Evolutionary conservation across 805 yeast genomes (phyloP).

Genomic region (Priceomyces haplophilus): DNA sequence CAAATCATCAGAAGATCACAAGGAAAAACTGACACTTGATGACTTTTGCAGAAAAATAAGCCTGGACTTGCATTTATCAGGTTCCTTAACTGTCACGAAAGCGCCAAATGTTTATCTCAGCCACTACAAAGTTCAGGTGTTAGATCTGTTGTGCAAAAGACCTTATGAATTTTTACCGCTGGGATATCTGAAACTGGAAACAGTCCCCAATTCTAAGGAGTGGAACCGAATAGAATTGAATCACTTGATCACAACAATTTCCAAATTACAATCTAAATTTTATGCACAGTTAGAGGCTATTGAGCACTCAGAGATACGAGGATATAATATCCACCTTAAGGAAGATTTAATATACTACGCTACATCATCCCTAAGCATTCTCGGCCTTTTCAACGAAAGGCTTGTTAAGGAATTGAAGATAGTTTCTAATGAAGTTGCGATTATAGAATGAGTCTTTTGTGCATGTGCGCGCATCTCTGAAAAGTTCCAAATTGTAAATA

Average conservation of each 20-base stretch:
- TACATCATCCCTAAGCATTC: conserved; percentile 22
- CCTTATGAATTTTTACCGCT: not conserved
- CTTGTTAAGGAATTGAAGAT: conserved; percentile 17
- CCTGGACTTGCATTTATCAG: not conserved
- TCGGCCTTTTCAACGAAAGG: conserved; percentile 19
- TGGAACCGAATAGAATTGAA: conserved; percentile 9
- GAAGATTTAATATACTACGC: conserved; percentile 20
- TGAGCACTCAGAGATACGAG: conserved; percentile 9
- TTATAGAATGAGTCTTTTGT: not conserved
- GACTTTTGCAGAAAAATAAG: not conserved
- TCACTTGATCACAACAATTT: conserved; percentile 9
- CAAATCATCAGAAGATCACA: not conserved
- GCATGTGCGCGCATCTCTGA: not conserved
- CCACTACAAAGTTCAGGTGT: conserved; percentile 16
- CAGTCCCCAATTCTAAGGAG: conserved; percentile 1
- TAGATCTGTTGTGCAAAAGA: conserved; percentile 6
- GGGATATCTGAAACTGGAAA: not conserved
- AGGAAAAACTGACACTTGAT: not conserved
- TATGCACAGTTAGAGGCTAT: conserved; percentile 20
- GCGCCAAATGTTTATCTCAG: conserved; percentile 7
- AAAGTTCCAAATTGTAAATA: not conserved
- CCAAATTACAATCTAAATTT: conserved; percentile 14
- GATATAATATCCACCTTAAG: conserved; percentile 10
- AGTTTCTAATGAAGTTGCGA: not conserved
- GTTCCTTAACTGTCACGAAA: not conserved